These are phyloP conservation scores for Coemansia sp. DNA, from an alignment of 192 early-diverging fungal species.

Conservation along the genomic window DNA sequence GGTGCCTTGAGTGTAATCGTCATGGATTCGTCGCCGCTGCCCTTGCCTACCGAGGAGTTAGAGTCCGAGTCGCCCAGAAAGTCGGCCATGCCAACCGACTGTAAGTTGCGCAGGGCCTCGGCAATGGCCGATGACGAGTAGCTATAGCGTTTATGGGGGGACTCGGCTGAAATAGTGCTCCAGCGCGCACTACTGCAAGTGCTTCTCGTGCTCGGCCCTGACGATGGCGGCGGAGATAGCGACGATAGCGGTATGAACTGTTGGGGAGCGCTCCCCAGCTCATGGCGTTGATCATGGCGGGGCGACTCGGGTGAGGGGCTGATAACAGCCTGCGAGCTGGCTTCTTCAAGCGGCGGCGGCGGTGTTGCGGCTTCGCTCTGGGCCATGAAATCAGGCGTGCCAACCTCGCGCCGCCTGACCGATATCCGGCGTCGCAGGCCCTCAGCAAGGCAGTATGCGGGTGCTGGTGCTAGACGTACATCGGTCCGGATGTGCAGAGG, in stretches of 20 bases:
- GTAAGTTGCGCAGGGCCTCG: conserved; percentile 29
- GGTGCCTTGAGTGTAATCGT: conserved; percentile 50
- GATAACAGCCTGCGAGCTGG: not conserved
- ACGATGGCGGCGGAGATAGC: conserved; percentile 20
- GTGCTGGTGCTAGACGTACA: not conserved
- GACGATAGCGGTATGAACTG: not conserved
- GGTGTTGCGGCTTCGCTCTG: conserved; percentile 5
- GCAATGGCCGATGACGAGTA: conserved; percentile 41
- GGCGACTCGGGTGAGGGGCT: not conserved
- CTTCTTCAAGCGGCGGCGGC: not conserved
- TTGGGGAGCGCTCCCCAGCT: conserved; percentile 3
- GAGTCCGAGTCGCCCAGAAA: conserved; percentile 12
- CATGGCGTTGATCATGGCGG: not conserved
- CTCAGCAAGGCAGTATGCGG: not conserved
- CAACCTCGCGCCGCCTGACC: conserved; percentile 20
- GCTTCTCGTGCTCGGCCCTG: conserved; percentile 13
- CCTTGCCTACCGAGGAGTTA: conserved; percentile 6
- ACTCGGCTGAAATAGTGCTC: conserved; percentile 32
- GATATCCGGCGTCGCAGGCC: conserved; percentile 43
- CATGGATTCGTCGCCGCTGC: conserved; percentile 37
- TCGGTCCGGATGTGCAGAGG: conserved; percentile 8
- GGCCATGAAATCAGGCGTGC: conserved; percentile 31
- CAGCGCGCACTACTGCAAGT: conserved; percentile 26
- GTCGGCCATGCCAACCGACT: conserved; percentile 14
- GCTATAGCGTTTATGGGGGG: conserved; percentile 49